Base-by-base conservation (phyloP, 1,284 basidiomycete genomes). In the Chondrostereum purpureum region DNA sequence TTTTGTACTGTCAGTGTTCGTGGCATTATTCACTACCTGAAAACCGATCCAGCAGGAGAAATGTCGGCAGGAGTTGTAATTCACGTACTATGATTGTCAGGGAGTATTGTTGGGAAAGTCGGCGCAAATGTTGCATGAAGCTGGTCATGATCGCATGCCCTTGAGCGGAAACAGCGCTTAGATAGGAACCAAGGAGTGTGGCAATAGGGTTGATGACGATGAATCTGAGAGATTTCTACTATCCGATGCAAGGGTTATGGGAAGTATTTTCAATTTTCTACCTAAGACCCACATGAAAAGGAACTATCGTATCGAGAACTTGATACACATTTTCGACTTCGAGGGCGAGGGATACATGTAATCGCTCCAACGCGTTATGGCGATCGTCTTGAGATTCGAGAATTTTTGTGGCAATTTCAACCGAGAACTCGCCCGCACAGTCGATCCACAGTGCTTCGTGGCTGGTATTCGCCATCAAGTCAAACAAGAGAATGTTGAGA, bases 121-220 rank as follows among this genome's bases (percentile, higher is more conserved):
- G 55, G 24, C 77, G 76, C 16, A 88, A 67, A 48, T 79, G 72
- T 1, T 70, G 73, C 80, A 88, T 86, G 50, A 88, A 77, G 1
- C 71, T 72, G 0, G 72, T 72, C 82, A 89, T 85, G n/a, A 75
- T 64, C 0, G 85, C 80, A 57, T 88, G 86, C 2, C 86, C 87
- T 66, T 87, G 78, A 1, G 83, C 75, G 4, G 84, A 81, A 2
- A 75, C 66, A 1, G 73, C 74, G 51, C 74, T 83, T n/a, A 89
- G 64, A 40, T 74, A 65, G 1, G 82, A 77, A 6, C 74, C 70
- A n/a, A 89, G 59, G n/a, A 89, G 65, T 11, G 78, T 63, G 1
- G 85, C 83, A 27, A 88, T 65, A 14, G 70, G 59, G 57, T 88
- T 86, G 38, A 89, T 70, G 11, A 88, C 73, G 12, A 89, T 56